A percentile compares a stretch with the other conserved stretches of the same genome.
Conservation (phyloP, 306 rosid genomes). For the Myrica gale region DNA sequence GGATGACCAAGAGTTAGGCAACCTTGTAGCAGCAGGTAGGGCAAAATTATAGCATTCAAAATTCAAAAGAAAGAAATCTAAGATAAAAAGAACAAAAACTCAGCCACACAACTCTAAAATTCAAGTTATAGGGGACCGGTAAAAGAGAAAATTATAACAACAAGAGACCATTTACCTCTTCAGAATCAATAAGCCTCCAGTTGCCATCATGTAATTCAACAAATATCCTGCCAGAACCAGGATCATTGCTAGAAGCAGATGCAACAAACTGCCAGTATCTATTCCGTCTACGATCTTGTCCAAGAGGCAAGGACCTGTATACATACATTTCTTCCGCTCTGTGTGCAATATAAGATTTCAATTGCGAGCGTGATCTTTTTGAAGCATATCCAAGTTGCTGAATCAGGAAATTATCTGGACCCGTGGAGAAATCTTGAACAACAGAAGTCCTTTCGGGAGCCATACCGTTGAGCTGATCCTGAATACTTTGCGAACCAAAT, state of each 20-base stretch:
- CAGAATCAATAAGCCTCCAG: constrained; percentile 92
- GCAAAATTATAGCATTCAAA: not conserved
- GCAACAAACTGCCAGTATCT: constrained; percentile 97
- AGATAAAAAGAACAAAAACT: no score
- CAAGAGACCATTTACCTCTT: constrained; percentile 58
- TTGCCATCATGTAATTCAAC: constrained; percentile 75
- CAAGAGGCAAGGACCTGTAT: constrained; percentile 97
- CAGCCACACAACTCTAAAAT: not conserved
- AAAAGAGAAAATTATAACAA: not conserved
- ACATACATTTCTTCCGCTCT: constrained; percentile 94
- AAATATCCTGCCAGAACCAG: constrained; percentile 97
- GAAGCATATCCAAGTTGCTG: constrained; percentile 76
- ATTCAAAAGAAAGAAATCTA: not conserved
- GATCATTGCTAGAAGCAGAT: constrained; percentile 89
- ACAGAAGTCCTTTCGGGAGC: constrained; percentile 53
- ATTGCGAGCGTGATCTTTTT: constrained; percentile 90
- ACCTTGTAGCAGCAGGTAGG: not conserved
- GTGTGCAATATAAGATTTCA: constrained; percentile 87
- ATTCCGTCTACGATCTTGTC: constrained; percentile 96
- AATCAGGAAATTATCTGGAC: constrained; percentile 63
- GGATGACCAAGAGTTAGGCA: not conserved
- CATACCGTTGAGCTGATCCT: constrained; percentile 34
- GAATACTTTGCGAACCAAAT: constrained; percentile 36
- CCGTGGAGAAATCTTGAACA: constrained; percentile 54
- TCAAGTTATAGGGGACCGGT: not conserved